A percentile compares a stretch with the other conserved stretches of the same genome.
phyloP scores from a whole-genome alignment of 768 basidiomycete species.

The Collybiopsis luxurians region DNA sequence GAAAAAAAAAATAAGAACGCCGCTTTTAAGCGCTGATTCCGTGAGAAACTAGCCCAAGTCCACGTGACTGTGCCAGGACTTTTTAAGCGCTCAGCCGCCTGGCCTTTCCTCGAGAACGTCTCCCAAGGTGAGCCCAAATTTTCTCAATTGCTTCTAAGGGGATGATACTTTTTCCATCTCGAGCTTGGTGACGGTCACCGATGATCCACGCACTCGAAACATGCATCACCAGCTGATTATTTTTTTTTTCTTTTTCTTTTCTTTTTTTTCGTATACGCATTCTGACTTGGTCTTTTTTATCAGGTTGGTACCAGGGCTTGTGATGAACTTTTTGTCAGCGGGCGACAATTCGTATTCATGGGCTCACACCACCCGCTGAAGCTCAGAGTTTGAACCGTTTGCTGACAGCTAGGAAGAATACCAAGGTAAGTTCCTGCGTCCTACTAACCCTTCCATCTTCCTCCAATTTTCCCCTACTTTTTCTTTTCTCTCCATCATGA shows the following conservation, averaged over 20 bases:
- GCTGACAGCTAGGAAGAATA: too few species aligned
- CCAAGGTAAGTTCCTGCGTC: too few species aligned
- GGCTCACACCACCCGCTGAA: conserved; percentile 40
- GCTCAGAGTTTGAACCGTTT: background rate
- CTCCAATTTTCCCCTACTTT: background rate
- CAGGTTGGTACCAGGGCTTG: conserved; percentile 15
- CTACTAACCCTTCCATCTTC: conserved; percentile 4
- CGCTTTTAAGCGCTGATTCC: background rate
- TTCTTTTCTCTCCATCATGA: conserved; percentile 35
- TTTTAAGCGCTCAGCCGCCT: too few species aligned
- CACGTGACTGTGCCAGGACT: too few species aligned
- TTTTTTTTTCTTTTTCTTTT: conserved; percentile 15
- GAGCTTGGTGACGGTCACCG: conserved; percentile 67
- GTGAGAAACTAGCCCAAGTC: background rate
- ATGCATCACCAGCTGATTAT: conserved; percentile 70
- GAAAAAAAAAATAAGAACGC: background rate
- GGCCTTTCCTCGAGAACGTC: background rate
- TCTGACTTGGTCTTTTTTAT: background rate
- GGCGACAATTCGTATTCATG: conserved; percentile 29
- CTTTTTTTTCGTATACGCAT: conserved; percentile 10
- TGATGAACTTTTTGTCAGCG: conserved; percentile 35
- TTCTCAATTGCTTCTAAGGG: conserved; percentile 24
- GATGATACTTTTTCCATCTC: conserved; percentile 71
- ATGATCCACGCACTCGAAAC: conserved; percentile 72
- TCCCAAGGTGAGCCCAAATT: conserved; percentile 29